Evolutionary conservation across 768 basidiomycete species (phyloP), one percentile per base, ranked within the genome.

Genomic region (Boletus sp.): DNA sequence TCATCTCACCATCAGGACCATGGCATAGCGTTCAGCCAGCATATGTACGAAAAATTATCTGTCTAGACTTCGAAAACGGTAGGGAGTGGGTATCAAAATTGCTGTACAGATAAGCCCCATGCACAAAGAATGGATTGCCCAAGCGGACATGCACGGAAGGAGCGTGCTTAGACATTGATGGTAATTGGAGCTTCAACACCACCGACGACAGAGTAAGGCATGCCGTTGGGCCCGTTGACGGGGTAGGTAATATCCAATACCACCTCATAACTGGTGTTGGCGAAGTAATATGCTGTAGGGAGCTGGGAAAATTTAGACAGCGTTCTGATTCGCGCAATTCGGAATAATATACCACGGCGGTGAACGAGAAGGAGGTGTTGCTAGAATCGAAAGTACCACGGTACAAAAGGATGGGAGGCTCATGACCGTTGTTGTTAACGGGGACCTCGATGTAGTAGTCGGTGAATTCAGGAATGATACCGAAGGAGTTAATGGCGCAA

Each of bases 381-480:
- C 55, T 57, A 14, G 56, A 7, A 12, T 44, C 4, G 29, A 66
- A 49, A 24, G 60, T 63, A 28, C 57, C 58, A 44, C 42, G 42
- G 24, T n/a, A 20, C 47, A 71, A 48, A 40, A 71, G 67, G 58
- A 71, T 73, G 4, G 64, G 67, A 37, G 70, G 64, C 24, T 71
- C 72, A 32, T 63, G 1, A 20, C 71, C 70, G 30, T 63, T 71
- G 63, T 71, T 74, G 40, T 68, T 65, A 28, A 49, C 47, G 9
- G 72, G 71, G 15, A 74, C 70, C 50, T 71, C 72, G 18, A 71
- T 69, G 35, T 71, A 74, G 54, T 72, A 71, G 52, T 71, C 70
- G 55, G 62, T 71, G 52, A 50, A 71, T 54, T 63, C 41, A 4
- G 70, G 70, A 14, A 33, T n/a, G n/a, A 47, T 20, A 12, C 56